Evolutionary conservation across 305 asterid species (phyloP).

Genomic region (Andrographis paniculata): DNA sequence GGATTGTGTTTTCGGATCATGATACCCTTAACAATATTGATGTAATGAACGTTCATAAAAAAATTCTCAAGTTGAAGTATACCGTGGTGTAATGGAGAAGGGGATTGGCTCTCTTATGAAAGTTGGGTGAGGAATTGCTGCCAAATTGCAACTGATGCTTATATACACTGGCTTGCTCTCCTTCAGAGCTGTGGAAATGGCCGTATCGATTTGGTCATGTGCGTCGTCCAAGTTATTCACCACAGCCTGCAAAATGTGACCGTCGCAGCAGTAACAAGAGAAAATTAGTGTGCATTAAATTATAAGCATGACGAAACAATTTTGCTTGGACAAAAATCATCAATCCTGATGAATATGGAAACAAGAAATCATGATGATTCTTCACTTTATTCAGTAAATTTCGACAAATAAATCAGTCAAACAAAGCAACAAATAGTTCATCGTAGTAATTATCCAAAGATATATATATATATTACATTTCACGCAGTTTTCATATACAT

Average conservation of each 20-base stretch:
- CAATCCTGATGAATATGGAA: background rate
- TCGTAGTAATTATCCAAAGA: too few species aligned
- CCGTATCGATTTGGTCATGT: slow-evolving; percentile 75
- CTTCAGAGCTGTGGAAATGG: slow-evolving; percentile 66
- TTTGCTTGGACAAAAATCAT: too few species aligned
- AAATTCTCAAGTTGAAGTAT: background rate
- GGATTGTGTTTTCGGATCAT: too few species aligned
- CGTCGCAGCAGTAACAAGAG: too few species aligned
- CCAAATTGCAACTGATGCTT: slow-evolving; percentile 75
- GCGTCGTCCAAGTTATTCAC: slow-evolving; percentile 81
- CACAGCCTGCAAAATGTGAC: slow-evolving; percentile 37
- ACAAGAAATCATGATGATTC: background rate
- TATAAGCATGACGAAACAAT: too few species aligned
- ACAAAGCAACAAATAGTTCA: too few species aligned
- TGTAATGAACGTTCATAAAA: too few species aligned
- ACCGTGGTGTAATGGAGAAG: slow-evolving; percentile 55
- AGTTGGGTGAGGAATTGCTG: slow-evolving; percentile 67
- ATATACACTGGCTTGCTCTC: slow-evolving; percentile 79
- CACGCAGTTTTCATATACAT: too few species aligned
- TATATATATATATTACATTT: too few species aligned
- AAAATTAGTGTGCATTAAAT: too few species aligned
- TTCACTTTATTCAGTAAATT: background rate
- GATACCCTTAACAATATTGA: too few species aligned
- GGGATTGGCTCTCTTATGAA: slow-evolving; percentile 75
- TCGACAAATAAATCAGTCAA: too few species aligned